Evolutionary conservation across 1,284 basidiomycete species (phyloP).

Genomic region (Xerocomus amazonicus): DNA sequence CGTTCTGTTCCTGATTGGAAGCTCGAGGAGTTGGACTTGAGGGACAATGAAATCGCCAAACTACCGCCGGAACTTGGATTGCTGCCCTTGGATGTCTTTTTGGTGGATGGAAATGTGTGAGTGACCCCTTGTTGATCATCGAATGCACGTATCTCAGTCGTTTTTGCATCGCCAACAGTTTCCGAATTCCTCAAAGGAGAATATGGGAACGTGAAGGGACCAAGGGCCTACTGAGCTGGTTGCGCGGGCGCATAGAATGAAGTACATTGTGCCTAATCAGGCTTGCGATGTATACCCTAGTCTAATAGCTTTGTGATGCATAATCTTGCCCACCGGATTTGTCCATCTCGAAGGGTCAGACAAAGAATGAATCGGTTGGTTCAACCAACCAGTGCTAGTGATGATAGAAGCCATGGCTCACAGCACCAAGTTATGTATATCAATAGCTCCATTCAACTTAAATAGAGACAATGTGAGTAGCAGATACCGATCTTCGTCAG

Average conservation of each 20-base stretch:
- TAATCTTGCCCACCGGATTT: not conserved
- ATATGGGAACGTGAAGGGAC: conserved; percentile 84
- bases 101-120: conserved; percentile 82
- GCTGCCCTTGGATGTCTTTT: conserved; percentile 69
- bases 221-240: conserved; percentile 72
- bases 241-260: conserved; percentile 66
- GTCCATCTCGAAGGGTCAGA: not conserved
- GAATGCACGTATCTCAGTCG: not conserved
- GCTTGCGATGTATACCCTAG: not conserved
- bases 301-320: not conserved
- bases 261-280: not conserved
- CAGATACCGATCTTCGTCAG: not conserved
- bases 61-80: conserved; percentile 66
- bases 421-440: too few relatives aligned
- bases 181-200: conserved; percentile 72
- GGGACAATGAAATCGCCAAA: conserved; percentile 72
- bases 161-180: conserved; percentile 41
- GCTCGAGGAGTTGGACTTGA: conserved; percentile 72
- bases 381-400: too few relatives aligned
- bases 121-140: conserved; percentile 31
- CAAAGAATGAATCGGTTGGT: too few relatives aligned
- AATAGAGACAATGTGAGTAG: not conserved
- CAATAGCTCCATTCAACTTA: too few relatives aligned
- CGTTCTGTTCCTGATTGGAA: conserved; percentile 62
- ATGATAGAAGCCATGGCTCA: too few relatives aligned